Evolutionary conservation across 148 eudicot species (phyloP).

Genomic region (Fagopyrum esculentum): DNA sequence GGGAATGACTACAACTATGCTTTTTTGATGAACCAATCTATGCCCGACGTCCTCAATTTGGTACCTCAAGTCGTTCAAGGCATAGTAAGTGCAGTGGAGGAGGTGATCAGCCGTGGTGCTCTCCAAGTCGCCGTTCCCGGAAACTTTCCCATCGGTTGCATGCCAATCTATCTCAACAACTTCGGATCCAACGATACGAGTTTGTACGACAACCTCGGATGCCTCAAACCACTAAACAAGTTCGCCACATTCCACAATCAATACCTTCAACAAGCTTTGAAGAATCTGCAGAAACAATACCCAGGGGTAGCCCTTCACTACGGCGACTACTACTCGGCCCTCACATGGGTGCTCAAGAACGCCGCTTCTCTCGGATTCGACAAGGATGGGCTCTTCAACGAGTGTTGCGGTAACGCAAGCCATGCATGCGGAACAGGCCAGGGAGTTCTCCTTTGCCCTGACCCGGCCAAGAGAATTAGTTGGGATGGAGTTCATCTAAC

Average conservation of each 20-base stretch:
- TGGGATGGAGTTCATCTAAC: not conserved
- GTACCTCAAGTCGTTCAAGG: not conserved
- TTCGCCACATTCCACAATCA: slow-evolving; percentile 22
- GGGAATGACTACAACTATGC: not conserved
- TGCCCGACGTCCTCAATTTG: not conserved
- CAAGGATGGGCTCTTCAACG: not conserved
- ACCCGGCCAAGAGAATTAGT: not conserved
- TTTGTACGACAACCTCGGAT: slow-evolving; percentile 23
- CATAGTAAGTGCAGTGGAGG: not conserved
- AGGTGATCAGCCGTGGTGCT: not conserved
- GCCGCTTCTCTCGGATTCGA: slow-evolving; percentile 14
- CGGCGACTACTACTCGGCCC: slow-evolving; percentile 35
- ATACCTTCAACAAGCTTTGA: slow-evolving; percentile 20
- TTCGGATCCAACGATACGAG: not conserved
- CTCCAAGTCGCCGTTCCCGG: not conserved
- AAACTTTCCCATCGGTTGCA: slow-evolving; percentile 32
- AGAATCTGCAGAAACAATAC: slow-evolving; percentile 15
- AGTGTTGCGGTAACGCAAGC: not conserved
- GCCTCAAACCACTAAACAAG: slow-evolving; percentile 27
- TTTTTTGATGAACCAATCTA: not conserved
- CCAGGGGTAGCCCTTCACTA: slow-evolving; percentile 26
- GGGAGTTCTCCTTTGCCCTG: not conserved
- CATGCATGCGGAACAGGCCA: not conserved
- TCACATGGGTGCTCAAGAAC: slow-evolving; percentile 10
- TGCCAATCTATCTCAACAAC: slow-evolving; percentile 18